Base-by-base conservation (phyloP, 83 land plant species). In the Picea engelmannii region DNA sequence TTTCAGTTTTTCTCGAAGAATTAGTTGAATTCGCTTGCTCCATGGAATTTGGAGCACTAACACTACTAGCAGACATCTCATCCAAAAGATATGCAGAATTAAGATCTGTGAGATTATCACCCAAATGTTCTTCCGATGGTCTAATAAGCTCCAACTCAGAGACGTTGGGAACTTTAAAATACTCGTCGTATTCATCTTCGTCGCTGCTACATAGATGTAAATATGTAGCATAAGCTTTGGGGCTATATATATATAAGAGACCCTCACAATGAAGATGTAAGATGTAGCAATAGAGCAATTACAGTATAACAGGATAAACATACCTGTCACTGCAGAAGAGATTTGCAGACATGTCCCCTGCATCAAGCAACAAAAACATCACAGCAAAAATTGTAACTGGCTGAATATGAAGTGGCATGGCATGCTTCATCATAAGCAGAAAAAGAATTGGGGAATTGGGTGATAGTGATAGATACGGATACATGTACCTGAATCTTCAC, bases 251-350 rank as follows among this genome's bases (percentile, higher is more conserved):
- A 2, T 1, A 31, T 1, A 31, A 31, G 1, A 1, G 35, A 31
- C 35, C 35, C 35, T 31, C 35, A 31, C 1, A 31, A 31, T 31
- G 35, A 31, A 31, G 35, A n/a, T n/a, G n/a, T n/a, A n/a, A n/a
- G n/a, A n/a, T n/a, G n/a, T n/a, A n/a, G n/a, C n/a, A n/a, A n/a
- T n/a, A 38, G 2, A 20, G 12, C 21, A 73, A 35, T 18, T 68
- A 31, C 47, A 18, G 8, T n/a, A 47, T n/a, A 73, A 47, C 47
- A n/a, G 21, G 15, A 12, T 23, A 20, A 21, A 73, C 76, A 47
- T 42, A 73, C 76, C 76, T 73, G 59, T 47, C 58, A 73, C 20
- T 47, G 76, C 15, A n/a, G 21, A 21, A 73, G 24, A 73, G 10
- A 44, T 73, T 18, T 23, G 4, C 2, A 35, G 40, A 40, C 76